phyloP scores from a whole-genome alignment of 2,329 filamentous ascomycete species.

The Capronia coronata region DNA sequence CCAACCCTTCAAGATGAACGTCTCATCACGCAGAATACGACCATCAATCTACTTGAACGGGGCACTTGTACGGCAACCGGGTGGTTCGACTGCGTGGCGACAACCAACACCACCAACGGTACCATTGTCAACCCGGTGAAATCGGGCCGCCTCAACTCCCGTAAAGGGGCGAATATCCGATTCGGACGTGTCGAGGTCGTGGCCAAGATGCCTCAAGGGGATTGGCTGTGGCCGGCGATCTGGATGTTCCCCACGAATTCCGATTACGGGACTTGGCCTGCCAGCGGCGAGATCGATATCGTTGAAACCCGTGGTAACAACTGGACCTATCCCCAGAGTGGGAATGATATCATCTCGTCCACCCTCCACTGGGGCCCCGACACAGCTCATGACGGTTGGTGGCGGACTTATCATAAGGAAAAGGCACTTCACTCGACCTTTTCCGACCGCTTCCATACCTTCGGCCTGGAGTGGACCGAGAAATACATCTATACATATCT shows the following conservation, averaged over 20 bases:
- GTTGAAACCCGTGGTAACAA: constrained; percentile 47
- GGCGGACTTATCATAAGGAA: constrained; percentile 30
- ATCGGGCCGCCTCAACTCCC: constrained; percentile 46
- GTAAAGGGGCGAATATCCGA: constrained; percentile 42
- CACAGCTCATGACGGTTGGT: constrained; percentile 29
- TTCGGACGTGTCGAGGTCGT: constrained; percentile 51
- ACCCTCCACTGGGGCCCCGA: constrained; percentile 46
- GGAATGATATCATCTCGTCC: constrained; percentile 40
- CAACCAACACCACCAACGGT: constrained; percentile 33
- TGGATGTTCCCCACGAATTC: constrained; percentile 47
- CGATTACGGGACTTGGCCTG: constrained; percentile 48
- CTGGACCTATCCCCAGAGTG: constrained; percentile 35
- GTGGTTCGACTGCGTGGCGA: constrained; percentile 25
- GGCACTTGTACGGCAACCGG: neutral
- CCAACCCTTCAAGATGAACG: constrained; percentile 41
- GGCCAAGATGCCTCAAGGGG: constrained; percentile 48
- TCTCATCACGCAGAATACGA: neutral
- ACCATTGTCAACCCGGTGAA: constrained; percentile 47
- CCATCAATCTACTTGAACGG: neutral
- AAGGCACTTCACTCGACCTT: constrained; percentile 30
- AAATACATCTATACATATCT: constrained; percentile 51
- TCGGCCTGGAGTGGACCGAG: constrained; percentile 48
- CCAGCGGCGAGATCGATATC: constrained; percentile 51
- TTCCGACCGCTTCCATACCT: constrained; percentile 43
- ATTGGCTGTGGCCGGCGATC: constrained; percentile 52